Percentiles rank a stretch among this genome's conserved stretches.
Conservation (phyloP, 169 alveolate genomes). For the Fabrea salina region DNA sequence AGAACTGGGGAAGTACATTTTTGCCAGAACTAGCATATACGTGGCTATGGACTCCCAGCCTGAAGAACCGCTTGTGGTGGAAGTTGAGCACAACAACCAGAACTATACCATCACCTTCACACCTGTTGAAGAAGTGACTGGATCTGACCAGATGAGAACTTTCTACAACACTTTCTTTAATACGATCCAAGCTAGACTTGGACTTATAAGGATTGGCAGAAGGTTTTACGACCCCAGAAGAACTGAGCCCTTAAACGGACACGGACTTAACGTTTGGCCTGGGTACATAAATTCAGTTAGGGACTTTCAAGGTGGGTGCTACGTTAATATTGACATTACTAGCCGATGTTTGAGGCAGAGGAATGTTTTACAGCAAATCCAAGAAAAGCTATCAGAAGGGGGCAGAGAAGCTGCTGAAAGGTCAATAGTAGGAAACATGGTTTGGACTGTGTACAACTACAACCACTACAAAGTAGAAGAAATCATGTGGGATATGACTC, state of each 20-base stretch:
- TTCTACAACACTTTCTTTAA: slow-evolving; percentile 24
- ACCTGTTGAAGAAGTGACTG: neutral
- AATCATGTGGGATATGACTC: slow-evolving; percentile 12
- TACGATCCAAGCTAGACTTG: neutral
- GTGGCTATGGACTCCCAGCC: neutral
- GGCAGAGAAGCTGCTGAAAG: neutral
- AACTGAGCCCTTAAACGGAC: neutral
- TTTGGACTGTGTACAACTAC: slow-evolving; percentile 18
- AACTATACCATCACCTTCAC: neutral
- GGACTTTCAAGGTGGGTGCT: neutral
- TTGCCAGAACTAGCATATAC: slow-evolving; percentile 13
- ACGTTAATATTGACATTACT: slow-evolving; percentile 14
- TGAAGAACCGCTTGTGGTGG: neutral
- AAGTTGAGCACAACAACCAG: neutral
- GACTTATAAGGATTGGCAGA: neutral
- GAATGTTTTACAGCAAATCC: neutral
- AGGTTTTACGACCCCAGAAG: neutral
- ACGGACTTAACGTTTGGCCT: slow-evolving; percentile 18
- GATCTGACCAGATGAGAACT: neutral
- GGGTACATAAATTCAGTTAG: slow-evolving; percentile 23
- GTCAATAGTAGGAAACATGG: neutral
- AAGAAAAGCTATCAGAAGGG: neutral
- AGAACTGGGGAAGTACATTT: slow-evolving; percentile 6
- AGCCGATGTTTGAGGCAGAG: slow-evolving; percentile 2
- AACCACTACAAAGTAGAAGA: slow-evolving; percentile 1